phyloP scores from a whole-genome alignment of 1,284 basidiomycete species.

The Irpex rosettiformis region DNA sequence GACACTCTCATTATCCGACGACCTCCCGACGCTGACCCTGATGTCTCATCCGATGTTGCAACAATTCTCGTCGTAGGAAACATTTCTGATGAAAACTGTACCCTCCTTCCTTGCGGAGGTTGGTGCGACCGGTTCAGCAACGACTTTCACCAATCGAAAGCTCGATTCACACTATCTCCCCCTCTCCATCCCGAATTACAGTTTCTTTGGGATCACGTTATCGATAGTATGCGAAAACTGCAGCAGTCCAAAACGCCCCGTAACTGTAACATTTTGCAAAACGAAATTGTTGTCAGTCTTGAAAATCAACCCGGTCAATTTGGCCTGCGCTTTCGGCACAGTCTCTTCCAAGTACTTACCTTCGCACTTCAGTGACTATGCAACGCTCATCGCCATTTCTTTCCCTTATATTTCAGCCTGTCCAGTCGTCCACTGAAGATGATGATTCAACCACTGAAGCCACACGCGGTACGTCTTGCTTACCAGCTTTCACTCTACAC shows the following conservation, averaged over 20 bases:
- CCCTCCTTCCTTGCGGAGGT: neutral
- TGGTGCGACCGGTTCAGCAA: neutral
- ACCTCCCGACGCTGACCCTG: neutral
- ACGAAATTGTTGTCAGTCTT: neutral
- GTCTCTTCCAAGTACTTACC: neutral
- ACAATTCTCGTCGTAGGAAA: neutral
- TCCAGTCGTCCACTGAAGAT: too few relatives aligned
- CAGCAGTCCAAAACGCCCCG: neutral
- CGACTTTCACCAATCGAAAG: neutral
- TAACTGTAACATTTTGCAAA: neutral
- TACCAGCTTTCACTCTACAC: too few relatives aligned
- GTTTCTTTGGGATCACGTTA: neutral
- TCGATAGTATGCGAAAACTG: neutral
- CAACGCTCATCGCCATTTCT: too few relatives aligned
- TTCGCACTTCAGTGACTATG: too few relatives aligned
- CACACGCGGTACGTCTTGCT: too few relatives aligned
- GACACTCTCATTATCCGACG: neutral
- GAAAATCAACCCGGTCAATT: neutral
- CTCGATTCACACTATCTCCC: neutral
- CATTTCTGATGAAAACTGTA: neutral
- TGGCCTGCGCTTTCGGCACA: neutral
- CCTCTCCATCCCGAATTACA: neutral
- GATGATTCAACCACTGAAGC: too few relatives aligned
- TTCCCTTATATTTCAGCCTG: too few relatives aligned
- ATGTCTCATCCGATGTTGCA: neutral